A percentile compares a stretch with the other conserved stretches of the same genome.
Evolutionary conservation across 306 rosid genomes (phyloP).

Genomic region (Astragalus membranaceus): DNA sequence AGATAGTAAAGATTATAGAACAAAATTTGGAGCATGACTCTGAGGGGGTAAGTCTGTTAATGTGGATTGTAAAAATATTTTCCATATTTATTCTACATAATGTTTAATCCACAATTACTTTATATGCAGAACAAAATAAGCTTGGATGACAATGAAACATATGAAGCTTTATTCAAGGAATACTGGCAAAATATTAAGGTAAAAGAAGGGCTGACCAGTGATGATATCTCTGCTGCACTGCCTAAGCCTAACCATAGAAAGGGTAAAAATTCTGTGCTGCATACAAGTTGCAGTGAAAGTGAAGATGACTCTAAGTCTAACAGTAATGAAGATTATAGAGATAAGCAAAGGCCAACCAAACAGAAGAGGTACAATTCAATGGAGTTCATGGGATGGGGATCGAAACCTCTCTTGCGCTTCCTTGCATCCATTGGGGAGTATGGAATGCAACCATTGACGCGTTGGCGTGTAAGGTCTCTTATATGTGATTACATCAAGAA

Average conservation of each 20-base stretch:
- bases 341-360: conserved; percentile 1
- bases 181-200: conserved; percentile 63
- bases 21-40: conserved; percentile 37
- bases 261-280: neutral
- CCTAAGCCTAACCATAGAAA: neutral
- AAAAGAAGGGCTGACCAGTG: conserved; percentile 43
- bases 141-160: conserved; percentile 48
- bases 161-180: conserved; percentile 68
- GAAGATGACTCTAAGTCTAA: conserved; percentile 1
- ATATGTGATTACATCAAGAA: conserved; percentile 45
- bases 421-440: conserved; percentile 53
- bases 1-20: conserved; percentile 48
- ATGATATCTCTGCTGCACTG: conserved; percentile 21
- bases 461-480: conserved; percentile 22
- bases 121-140: conserved; percentile 43
- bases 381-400: conserved; percentile 49
- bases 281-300: neutral
- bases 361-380: conserved; percentile 20
- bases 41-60: conserved; percentile 48
- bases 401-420: conserved; percentile 55
- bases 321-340: neutral
- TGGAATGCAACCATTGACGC: conserved; percentile 32
- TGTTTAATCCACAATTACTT: neutral
- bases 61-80: neutral
- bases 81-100: neutral